Evolutionary conservation across 805 yeast genomes (phyloP).

Genomic region (Candida ulmi): DNA sequence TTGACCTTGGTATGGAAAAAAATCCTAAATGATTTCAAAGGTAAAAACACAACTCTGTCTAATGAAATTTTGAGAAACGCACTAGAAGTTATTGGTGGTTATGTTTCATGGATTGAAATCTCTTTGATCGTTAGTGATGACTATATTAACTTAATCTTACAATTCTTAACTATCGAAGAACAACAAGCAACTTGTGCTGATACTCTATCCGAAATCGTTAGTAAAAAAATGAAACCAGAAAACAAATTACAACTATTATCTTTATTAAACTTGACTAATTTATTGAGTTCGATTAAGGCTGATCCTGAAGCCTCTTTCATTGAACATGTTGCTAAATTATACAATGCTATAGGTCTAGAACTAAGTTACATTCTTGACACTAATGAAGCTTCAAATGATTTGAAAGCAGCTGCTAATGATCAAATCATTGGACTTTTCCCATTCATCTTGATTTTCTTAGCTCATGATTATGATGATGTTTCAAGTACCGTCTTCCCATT

Average conservation of each 20-base stretch:
- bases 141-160: slow-evolving; percentile 43
- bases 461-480: slow-evolving; percentile 85
- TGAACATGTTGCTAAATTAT: slow-evolving; percentile 69
- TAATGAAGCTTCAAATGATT: slow-evolving; percentile 35
- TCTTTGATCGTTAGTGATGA: slow-evolving; percentile 18
- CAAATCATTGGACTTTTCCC: slow-evolving; percentile 67
- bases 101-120: slow-evolving; percentile 77
- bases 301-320: slow-evolving; percentile 58
- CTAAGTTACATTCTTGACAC: slow-evolving; percentile 62
- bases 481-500: slow-evolving; percentile 79
- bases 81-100: slow-evolving; percentile 69
- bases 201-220: slow-evolving; percentile 57
- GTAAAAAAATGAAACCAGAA: slow-evolving; percentile 73
- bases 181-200: slow-evolving; percentile 24
- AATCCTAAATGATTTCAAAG: slow-evolving; percentile 37
- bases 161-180: slow-evolving; percentile 41
- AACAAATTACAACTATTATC: slow-evolving; percentile 60
- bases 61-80: slow-evolving; percentile 50
- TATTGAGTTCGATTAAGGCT: slow-evolving; percentile 36
- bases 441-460: slow-evolving; percentile 59
- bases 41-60: slow-evolving; percentile 23
- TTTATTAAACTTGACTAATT: slow-evolving; percentile 58
- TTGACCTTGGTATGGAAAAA: slow-evolving; percentile 66
- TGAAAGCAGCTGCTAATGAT: slow-evolving; percentile 35
- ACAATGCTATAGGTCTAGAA: slow-evolving; percentile 72